Base-by-base conservation (phyloP, 2,329 filamentous ascomycete genomes). In the Teratosphaeria pseudoeucalypti region DNA sequence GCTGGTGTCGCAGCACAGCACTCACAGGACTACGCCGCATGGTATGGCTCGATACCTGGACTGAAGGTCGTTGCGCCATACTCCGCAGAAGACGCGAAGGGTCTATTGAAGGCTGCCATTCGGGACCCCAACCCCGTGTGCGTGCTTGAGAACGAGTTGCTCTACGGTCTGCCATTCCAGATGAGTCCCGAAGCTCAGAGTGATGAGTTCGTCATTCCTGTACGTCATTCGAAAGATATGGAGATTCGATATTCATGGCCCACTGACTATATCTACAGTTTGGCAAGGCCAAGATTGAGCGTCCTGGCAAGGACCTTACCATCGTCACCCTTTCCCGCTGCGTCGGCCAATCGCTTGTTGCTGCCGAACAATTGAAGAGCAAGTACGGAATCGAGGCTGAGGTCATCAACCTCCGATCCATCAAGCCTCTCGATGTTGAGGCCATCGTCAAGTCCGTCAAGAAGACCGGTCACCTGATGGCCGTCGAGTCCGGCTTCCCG, bases 201-300 rank as follows among this genome's bases (percentile, higher is more conserved):
- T 78, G 88, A 90, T 75, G 94, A 99, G 79, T 99, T 97, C 71
- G 92, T 99, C 69, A 78, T 99, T 69, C 94, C 94, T 67, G 78
- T 80, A 76, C 63, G 75, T 62, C 55, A 16, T 39, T 11, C 47
- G 56, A 55, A 47, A 32, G 59, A 54, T 57, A 58, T n/a, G 11
- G 7, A 43, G 6, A 5, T 29, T n/a, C 3, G 7, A 55, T 55
- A 57, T 19, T 34, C 7, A 55, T n/a, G 16, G 7, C 3, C 6
- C 2, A 26, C 43, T 52, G 34, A 52, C 52, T 34, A 6, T 14
- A 27, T 3, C 19, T 58, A 55, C 58, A 79, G 79, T 91, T 99
- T 74, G 94, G 94, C 76, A 99, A 99, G 83, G 94, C 94, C 77
- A 99, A 99, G 86, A 89, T 99, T 73, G 94, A 99, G 82, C 92